Percentiles rank a stretch among this genome's conserved stretches.
Evolutionary conservation across 768 basidiomycete genomes (phyloP).

Genomic region (Boletus sp.): DNA sequence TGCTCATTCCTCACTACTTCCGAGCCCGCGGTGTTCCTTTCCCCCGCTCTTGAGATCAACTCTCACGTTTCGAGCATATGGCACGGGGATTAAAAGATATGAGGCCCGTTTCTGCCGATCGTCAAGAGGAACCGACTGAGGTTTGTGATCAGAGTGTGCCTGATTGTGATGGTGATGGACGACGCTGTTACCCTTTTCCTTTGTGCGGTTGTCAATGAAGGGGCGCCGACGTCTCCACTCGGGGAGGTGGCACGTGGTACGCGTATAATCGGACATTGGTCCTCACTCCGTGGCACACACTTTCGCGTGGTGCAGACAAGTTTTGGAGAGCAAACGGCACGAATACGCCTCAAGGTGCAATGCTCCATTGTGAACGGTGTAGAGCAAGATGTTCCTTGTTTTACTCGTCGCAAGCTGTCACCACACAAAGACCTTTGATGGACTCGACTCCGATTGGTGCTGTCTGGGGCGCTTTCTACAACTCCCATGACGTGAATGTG

Average conservation of each 20-base stretch:
- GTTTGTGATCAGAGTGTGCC: not conserved
- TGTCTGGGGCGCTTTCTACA: not conserved
- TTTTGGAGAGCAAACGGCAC: not conserved
- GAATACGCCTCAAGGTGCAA: too few species aligned
- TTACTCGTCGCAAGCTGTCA: not conserved
- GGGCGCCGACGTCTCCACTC: not conserved
- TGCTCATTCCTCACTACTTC: not conserved
- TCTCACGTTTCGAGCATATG: not conserved
- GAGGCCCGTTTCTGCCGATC: not conserved
- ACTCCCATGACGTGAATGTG: not conserved
- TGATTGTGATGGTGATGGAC: constrained; percentile 20
- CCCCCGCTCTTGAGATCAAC: not conserved
- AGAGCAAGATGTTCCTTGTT: not conserved
- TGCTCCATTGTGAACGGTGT: not conserved
- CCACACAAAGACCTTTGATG: not conserved
- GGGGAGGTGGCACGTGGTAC: not conserved
- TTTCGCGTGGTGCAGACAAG: not conserved
- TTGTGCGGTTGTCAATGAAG: constrained; percentile 7
- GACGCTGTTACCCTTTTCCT: not conserved
- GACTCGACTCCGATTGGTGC: not conserved
- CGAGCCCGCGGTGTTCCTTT: not conserved
- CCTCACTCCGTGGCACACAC: not conserved
- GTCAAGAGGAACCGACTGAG: not conserved
- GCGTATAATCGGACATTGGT: not conserved
- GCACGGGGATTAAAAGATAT: constrained; percentile 6